Base-by-base conservation (phyloP, 1,284 basidiomycete genomes). In the Trichosporon sp. region DNA sequence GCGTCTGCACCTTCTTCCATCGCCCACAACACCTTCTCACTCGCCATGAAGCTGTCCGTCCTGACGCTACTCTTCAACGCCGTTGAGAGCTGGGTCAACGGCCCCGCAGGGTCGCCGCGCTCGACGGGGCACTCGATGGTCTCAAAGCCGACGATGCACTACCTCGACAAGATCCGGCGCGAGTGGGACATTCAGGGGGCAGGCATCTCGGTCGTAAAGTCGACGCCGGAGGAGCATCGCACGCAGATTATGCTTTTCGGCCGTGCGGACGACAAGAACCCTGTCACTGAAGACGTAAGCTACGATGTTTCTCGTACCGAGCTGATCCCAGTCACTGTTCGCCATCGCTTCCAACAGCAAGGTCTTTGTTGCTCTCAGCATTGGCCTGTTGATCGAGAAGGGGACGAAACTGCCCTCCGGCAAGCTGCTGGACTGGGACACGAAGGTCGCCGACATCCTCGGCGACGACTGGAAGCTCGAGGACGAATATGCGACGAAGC, bases 291-390 rank as follows among this genome's bases (percentile, higher is more conserved):
- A 23, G 46, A 52, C 9, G 46, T 52, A 14, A 52, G 46, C 46
- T 29, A 10, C 23, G 1, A 11, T 23, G 4, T 5, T 11, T 1
- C 7, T n/a, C n/a, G n/a, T 14, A 13, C 25, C 4, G 31, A 16
- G 46, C 58, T 37, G 21, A 56, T 44, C n/a, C 9, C 60, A 83
- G 83, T 78, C 81, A 0, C 68, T 81, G 25, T 83, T 83, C 66
- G 71, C 68, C 2, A 78, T 85, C 44, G 83, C 76, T 1, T 84
- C 83, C 14, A 83, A 81, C 69, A 82, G 82, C 1, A 85, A 84
- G 65, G 78, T 83, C 0, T 84, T 84, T 69, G 75, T 81, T 0
- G 73, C 77, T 0, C 68, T 79, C 2, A 71, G 81, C 0, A 40
- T 83, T 3, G 83, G 82, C 0, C 70, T 83, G 11, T 69, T 82